Base-by-base conservation (phyloP, 345 rosid species). In the Xanthoceras sorbifolium region DNA sequence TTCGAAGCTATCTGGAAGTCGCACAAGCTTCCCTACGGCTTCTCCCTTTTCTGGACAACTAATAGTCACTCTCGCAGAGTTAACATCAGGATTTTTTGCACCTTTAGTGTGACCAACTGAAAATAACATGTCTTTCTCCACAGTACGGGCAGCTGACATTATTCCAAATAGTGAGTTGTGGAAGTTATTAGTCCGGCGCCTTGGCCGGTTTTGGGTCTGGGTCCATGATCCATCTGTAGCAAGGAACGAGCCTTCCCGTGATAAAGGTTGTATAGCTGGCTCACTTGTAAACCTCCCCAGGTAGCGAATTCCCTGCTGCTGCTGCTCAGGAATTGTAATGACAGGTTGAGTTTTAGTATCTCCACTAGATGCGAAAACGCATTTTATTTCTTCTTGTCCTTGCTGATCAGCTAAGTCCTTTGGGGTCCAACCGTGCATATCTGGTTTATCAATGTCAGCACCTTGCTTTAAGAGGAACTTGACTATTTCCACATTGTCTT, bases 381-480 rank as follows among this genome's bases (percentile, higher is more conserved):
- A 25, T 81, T 85, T 89, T 69, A 93, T 92, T 52, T 93, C 93
- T 66, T 91, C 96, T 20, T 90, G 98, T 4, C 93, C 96, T 71
- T 93, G 97, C 78, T 93, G 97, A 18, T 93, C 97, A 15, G 97
- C 98, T 67, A 95, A 88, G 74, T 84, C 90, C 77, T 82, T 83
- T 0, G 97, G 85, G 6, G 90, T 89, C 97, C 99, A 93, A 20
- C 90, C 84, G 5, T 86, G 84, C 78, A 64, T 71, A 50, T 92
- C 98, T 0, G 83, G 87, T 79, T 86, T 84, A 84, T 90, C 92
- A 23, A 88, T 69, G 18, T 89, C 85, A 2, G 97, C 94, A 3
- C 98, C 96, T 69, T 84, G 85, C 42, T 86, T 86, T 44, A 95
- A 62, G 15, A 95, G 91, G 84, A 82, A 95, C 76, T 80, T 85